phyloP scores from a whole-genome alignment of 2,329 filamentous ascomycete species.

The Ilyonectria destructans region DNA sequence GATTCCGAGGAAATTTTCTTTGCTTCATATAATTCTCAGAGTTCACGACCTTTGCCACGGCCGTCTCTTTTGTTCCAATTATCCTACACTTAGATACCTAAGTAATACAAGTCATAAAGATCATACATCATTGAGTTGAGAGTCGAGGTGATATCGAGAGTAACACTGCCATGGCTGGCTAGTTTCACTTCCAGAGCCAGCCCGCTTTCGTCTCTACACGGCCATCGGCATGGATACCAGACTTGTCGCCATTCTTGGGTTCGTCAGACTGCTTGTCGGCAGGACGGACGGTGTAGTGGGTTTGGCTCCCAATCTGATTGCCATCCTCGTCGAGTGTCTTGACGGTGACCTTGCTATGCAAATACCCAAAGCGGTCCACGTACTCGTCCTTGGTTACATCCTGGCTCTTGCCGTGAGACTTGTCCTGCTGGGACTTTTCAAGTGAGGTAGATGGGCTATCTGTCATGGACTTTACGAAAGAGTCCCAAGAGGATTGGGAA shows the following conservation, averaged over 20 bases:
- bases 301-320: constrained; percentile 58
- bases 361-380: constrained; percentile 61
- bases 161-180: too few species aligned
- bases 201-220: constrained; percentile 50
- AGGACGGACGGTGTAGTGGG: constrained; percentile 53
- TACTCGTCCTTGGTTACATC: constrained; percentile 59
- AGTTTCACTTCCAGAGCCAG: constrained; percentile 61
- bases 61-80: neutral
- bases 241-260: constrained; percentile 36
- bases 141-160: neutral
- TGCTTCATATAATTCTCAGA: neutral
- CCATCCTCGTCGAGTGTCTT: constrained; percentile 61
- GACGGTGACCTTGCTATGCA: constrained; percentile 60
- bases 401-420: constrained; percentile 47
- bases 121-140: constrained; percentile 38
- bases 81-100: constrained; percentile 17
- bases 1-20: neutral
- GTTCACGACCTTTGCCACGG: neutral
- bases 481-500: constrained; percentile 59
- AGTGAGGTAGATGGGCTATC: constrained; percentile 35
- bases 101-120: constrained; percentile 24
- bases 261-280: constrained; percentile 36
- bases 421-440: constrained; percentile 31
- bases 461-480: constrained; percentile 56
- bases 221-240: constrained; percentile 34